Conservation (phyloP, 331 rosid species). For the Erythrophleum ivorense region DNA sequence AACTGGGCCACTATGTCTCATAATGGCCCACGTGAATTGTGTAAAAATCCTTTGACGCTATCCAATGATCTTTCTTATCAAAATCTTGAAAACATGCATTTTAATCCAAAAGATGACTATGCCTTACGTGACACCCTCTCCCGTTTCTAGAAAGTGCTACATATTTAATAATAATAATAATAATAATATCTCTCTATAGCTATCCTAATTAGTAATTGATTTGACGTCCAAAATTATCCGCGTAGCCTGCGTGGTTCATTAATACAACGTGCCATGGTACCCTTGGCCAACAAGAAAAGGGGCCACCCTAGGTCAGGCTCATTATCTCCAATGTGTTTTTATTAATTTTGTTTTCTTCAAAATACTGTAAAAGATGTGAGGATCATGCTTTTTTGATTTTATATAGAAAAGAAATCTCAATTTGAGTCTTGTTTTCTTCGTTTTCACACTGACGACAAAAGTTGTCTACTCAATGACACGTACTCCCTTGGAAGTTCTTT, state of each 20-base stretch:
- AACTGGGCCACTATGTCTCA: constrained; percentile 15
- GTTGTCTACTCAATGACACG: not conserved
- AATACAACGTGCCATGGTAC: not conserved
- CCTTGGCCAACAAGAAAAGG: not conserved
- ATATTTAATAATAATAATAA: not conserved
- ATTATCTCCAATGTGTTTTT: not conserved
- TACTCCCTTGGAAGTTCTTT: too few species aligned
- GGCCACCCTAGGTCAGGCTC: not conserved
- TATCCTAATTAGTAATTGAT: constrained; percentile 9
- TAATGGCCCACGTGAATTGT: not conserved
- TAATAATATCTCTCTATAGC: not conserved
- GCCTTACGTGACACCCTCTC: constrained; percentile 11
- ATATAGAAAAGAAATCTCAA: not conserved
- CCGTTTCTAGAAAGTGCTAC: constrained; percentile 24
- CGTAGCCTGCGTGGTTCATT: not conserved
- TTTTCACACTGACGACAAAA: not conserved
- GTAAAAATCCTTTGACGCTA: too few species aligned
- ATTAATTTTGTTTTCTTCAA: not conserved
- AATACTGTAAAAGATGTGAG: not conserved
- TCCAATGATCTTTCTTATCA: not conserved
- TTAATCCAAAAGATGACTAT: not conserved
- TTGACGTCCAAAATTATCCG: constrained; percentile 2
- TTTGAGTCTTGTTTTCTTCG: not conserved
- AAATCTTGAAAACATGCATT: not conserved
- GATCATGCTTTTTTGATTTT: not conserved